A percentile compares a stretch with the other conserved stretches of the same genome.
These are phyloP conservation scores for Ceriops tagal DNA, from an alignment of 345 rosid genomes.

Conservation along the genomic window DNA sequence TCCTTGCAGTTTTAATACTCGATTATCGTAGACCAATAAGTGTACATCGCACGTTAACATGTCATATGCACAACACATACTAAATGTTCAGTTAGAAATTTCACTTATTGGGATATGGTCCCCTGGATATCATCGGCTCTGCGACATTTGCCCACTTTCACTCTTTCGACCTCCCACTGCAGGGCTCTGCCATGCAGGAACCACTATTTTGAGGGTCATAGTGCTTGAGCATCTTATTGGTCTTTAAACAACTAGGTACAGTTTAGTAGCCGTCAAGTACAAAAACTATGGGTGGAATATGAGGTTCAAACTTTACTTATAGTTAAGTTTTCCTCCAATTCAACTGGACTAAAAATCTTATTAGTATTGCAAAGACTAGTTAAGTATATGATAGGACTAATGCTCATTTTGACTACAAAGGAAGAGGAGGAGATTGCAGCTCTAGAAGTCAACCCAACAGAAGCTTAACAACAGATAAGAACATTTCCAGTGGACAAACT, in stretches of 20 bases:
- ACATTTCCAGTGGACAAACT: too few species aligned
- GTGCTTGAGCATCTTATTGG: background rate
- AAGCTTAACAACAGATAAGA: background rate
- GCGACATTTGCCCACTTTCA: background rate
- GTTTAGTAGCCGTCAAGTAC: too few species aligned
- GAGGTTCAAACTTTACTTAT: too few species aligned
- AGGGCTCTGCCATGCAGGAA: constrained; percentile 17
- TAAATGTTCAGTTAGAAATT: background rate
- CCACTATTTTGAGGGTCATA: constrained; percentile 5
- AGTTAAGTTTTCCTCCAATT: too few species aligned
- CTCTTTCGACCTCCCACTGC: constrained; percentile 6
- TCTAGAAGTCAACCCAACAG: background rate
- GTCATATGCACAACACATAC: background rate
- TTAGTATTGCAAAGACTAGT: too few species aligned
- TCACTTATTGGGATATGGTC: background rate
- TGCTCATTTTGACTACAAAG: background rate
- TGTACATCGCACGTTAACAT: background rate
- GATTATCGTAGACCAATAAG: too few species aligned
- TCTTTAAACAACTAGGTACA: too few species aligned
- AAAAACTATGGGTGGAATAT: too few species aligned
- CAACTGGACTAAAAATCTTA: too few species aligned
- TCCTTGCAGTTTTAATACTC: too few species aligned
- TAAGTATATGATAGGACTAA: background rate
- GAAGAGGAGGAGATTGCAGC: too few species aligned
- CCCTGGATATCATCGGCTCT: background rate